Percentiles rank a stretch among this genome's conserved stretches.
phyloP scores from a whole-genome alignment of 2,329 filamentous ascomycete genomes.

The Diplodia seriata region DNA sequence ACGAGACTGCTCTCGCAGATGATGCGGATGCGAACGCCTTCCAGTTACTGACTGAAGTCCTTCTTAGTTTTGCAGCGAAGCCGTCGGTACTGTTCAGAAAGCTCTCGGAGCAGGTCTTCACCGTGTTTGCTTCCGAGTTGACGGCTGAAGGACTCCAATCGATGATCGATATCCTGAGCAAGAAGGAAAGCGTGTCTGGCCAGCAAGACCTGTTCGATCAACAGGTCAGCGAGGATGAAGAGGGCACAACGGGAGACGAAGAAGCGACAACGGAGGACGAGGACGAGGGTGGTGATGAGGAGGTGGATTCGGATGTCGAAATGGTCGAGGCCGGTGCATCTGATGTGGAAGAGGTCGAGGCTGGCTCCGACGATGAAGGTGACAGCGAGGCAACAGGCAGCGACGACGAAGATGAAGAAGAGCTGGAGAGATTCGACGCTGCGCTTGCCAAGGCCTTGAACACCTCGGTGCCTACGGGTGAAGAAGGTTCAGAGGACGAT shows the following conservation, averaged over 20 bases:
- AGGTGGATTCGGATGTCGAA: conserved; percentile 52
- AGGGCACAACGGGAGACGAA: conserved; percentile 49
- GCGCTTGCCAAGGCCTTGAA: conserved; percentile 80
- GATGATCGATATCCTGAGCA: conserved; percentile 72
- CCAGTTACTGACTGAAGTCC: conserved; percentile 81
- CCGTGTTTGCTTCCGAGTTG: conserved; percentile 77
- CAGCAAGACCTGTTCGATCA: conserved; percentile 86
- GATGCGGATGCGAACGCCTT: conserved; percentile 54
- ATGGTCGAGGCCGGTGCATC: conserved; percentile 47
- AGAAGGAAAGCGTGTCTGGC: conserved; percentile 81
- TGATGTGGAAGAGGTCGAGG: conserved; percentile 39
- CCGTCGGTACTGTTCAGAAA: conserved; percentile 84
- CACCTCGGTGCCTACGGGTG: conserved; percentile 65
- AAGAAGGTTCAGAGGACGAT: conserved; percentile 63
- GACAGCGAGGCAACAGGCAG: conserved; percentile 37
- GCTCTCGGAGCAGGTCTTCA: conserved; percentile 86
- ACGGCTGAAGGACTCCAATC: conserved; percentile 74
- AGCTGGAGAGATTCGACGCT: conserved; percentile 70
- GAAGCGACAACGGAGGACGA: conserved; percentile 50
- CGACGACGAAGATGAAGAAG: conserved; percentile 54
- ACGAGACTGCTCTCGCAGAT: conserved; percentile 48
- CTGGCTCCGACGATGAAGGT: conserved; percentile 37
- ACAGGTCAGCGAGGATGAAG: conserved; percentile 51
- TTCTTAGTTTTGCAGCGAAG: conserved; percentile 88
- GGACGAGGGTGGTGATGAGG: conserved; percentile 54